Percentiles rank a stretch among this genome's conserved stretches.
phyloP scores from a whole-genome alignment of 441 rosid species.

The Eutrema salsugineum region DNA sequence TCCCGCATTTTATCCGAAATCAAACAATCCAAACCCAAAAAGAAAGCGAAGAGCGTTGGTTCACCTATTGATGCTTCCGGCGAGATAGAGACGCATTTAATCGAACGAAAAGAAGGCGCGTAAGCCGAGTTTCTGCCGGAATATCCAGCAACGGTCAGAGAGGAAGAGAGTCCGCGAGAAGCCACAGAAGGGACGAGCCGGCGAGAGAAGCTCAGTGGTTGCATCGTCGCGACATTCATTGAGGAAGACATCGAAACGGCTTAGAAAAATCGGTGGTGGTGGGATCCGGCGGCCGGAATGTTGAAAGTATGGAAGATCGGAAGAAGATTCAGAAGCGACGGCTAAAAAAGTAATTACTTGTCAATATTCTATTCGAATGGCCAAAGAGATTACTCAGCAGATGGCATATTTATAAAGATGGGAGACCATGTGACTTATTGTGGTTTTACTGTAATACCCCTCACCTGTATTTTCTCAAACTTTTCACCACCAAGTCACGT shows the following conservation, averaged over 20 bases:
- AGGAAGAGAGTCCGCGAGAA: conserved; percentile 31
- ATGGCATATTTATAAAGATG: conserved; percentile 16
- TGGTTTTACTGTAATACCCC: background rate
- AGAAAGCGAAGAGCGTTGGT: background rate
- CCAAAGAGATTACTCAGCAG: background rate
- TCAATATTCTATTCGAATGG: background rate
- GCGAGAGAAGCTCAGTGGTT: conserved; percentile 38
- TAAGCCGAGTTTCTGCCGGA: conserved; percentile 23
- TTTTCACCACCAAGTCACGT: background rate
- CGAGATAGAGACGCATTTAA: conserved; percentile 41
- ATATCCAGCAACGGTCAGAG: conserved; percentile 19
- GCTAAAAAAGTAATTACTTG: conserved; percentile 7
- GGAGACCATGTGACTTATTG: background rate
- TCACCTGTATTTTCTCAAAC: conserved; percentile 7
- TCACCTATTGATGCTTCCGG: conserved; percentile 41
- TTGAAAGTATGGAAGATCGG: background rate
- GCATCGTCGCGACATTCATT: conserved; percentile 35
- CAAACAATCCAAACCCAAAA: conserved; percentile 27
- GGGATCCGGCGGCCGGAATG: conserved; percentile 11
- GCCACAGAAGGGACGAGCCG: conserved; percentile 22
- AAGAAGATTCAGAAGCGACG: conserved; percentile 24
- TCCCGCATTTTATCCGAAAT: conserved; percentile 27
- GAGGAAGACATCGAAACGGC: conserved; percentile 17
- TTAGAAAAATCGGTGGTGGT: background rate
- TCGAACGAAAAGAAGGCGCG: conserved; percentile 25